A percentile compares a stretch with the other conserved stretches of the same genome.
These are phyloP conservation scores for Zopfochytrium polystomum DNA, from an alignment of 371 early-diverging fungal species.

Conservation along the genomic window DNA sequence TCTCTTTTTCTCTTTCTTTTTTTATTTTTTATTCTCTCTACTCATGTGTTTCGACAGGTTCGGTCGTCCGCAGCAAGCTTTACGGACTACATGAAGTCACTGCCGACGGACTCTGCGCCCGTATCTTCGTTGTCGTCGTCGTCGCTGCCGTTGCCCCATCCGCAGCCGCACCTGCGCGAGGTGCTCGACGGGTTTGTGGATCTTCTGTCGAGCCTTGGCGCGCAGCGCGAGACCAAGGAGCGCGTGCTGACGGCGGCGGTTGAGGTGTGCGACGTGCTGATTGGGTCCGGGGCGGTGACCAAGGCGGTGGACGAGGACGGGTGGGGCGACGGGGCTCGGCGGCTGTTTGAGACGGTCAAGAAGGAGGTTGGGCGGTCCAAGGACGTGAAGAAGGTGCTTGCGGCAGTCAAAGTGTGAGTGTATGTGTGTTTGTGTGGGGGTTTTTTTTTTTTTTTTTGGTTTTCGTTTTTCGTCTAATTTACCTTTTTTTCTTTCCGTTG, in stretches of 20 bases:
- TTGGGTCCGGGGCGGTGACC: constrained; percentile 36
- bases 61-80: constrained; percentile 65
- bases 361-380: constrained; percentile 36
- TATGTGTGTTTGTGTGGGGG: constrained; percentile 2
- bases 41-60: constrained; percentile 49
- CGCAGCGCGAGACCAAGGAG: constrained; percentile 47
- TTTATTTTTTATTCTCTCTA: background rate
- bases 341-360: constrained; percentile 32
- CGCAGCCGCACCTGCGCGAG: too few species aligned
- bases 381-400: constrained; percentile 42
- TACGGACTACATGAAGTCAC: constrained; percentile 55
- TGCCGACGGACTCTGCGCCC: constrained; percentile 32
- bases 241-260: constrained; percentile 65
- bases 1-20: background rate
- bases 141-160: too few species aligned
- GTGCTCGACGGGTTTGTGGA: too few species aligned
- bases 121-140: background rate
- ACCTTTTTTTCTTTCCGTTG: background rate
- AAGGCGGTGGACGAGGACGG: constrained; percentile 2
- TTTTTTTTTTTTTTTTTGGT: constrained; percentile 3
- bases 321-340: background rate
- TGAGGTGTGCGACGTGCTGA: constrained; percentile 64
- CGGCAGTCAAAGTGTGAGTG: constrained; percentile 47
- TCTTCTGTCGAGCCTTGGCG: constrained; percentile 1
- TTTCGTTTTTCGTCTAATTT: too few species aligned